These are phyloP conservation scores for Shiraia bambusicola DNA, from an alignment of 2,329 filamentous ascomycete genomes.

Conservation along the genomic window DNA sequence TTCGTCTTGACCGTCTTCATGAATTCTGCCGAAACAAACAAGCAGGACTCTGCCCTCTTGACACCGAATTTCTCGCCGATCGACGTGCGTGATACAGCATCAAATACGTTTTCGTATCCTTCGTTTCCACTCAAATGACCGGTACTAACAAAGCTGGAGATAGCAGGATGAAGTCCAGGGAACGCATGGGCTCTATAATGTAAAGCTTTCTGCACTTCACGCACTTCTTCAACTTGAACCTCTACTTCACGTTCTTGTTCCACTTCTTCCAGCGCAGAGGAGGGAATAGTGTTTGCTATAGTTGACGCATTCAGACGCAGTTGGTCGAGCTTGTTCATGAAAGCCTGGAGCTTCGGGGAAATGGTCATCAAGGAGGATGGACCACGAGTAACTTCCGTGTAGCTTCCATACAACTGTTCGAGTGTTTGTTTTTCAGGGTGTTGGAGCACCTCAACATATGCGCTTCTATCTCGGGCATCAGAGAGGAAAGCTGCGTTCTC, in stretches of 20 bases:
- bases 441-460: constrained; percentile 49
- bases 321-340: constrained; percentile 40
- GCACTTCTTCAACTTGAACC: constrained; percentile 58
- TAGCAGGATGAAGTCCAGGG: constrained; percentile 49
- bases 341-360: constrained; percentile 27
- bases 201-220: constrained; percentile 53
- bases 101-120: constrained; percentile 46
- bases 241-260: constrained; percentile 60
- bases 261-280: constrained; percentile 58
- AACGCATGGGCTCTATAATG: constrained; percentile 48
- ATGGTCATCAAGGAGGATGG: constrained; percentile 24
- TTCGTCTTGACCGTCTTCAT: constrained; percentile 44
- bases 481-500: constrained; percentile 47
- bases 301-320: constrained; percentile 31
- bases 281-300: constrained; percentile 22
- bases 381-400: constrained; percentile 5
- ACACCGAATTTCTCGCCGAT: constrained; percentile 36
- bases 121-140: constrained; percentile 41
- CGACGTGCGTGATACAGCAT: constrained; percentile 41
- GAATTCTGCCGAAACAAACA: constrained; percentile 52
- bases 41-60: constrained; percentile 15
- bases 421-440: constrained; percentile 59
- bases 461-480: constrained; percentile 33
- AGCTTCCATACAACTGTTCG: constrained; percentile 54
- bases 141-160: constrained; percentile 35